Evolutionary conservation across 441 rosid species (phyloP).

Genomic region (Daphne laureola): DNA sequence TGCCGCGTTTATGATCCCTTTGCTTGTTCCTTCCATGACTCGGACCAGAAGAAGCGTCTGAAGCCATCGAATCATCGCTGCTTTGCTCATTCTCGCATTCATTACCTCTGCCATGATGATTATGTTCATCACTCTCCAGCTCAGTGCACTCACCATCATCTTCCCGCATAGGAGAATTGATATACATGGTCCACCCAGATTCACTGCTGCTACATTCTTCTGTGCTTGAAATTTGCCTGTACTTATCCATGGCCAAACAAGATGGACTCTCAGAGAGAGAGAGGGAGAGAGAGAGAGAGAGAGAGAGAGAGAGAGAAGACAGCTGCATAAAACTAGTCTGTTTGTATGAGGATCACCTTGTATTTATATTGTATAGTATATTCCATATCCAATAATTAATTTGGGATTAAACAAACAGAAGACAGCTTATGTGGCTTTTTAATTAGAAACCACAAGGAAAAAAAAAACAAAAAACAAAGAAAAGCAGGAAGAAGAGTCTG

Average conservation of each 20-base stretch:
- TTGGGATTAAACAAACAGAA: not conserved
- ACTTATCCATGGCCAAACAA: conserved; percentile 31
- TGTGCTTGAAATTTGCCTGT: conserved; percentile 18
- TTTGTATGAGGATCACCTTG: too few species aligned
- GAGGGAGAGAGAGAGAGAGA: not conserved
- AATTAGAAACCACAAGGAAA: conserved; percentile 12
- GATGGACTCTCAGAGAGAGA: not conserved
- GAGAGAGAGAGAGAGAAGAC: not conserved
- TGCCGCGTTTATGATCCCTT: conserved; percentile 12
- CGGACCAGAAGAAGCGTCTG: conserved; percentile 82
- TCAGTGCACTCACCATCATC: conserved; percentile 33
- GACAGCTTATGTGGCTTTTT: conserved; percentile 32
- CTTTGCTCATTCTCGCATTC: conserved; percentile 30
- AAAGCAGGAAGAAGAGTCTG: not conserved
- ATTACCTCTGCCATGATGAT: conserved; percentile 9
- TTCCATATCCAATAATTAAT: not conserved
- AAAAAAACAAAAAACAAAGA: conserved; percentile 14
- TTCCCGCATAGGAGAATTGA: conserved; percentile 59
- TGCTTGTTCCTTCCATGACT: conserved; percentile 26
- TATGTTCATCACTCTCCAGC: conserved; percentile 24
- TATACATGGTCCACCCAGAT: conserved; percentile 89
- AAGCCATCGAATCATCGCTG: conserved; percentile 83
- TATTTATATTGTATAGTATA: too few species aligned
- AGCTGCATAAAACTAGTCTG: too few species aligned
- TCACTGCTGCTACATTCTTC: conserved; percentile 92